Conservation (phyloP, 805 yeast species). For the Candida tibetensis region DNA sequence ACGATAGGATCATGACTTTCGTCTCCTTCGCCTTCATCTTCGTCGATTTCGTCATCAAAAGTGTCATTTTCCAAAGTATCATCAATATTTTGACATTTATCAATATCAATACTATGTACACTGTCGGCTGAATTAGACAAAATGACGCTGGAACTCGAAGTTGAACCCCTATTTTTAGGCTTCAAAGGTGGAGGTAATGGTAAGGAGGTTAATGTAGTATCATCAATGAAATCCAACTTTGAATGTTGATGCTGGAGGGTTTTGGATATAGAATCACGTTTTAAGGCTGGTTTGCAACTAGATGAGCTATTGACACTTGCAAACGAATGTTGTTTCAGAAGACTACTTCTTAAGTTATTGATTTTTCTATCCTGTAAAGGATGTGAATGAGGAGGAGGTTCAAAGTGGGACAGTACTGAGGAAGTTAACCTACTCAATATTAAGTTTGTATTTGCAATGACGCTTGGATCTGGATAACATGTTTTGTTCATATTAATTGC, state of each 20-base stretch:
- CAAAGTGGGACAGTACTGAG: conserved; percentile 1
- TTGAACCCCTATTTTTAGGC: conserved; percentile 10
- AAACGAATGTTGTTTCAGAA: conserved; percentile 4
- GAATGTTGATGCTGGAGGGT: conserved; percentile 34
- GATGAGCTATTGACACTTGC: not conserved
- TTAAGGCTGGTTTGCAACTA: not conserved
- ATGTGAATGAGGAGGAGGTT: not conserved
- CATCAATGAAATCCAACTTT: conserved; percentile 47
- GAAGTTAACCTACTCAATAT: conserved; percentile 10
- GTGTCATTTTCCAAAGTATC: conserved; percentile 7
- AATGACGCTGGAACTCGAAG: conserved; percentile 4
- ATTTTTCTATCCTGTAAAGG: not conserved
- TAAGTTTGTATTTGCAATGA: conserved; percentile 13
- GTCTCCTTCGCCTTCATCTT: conserved; percentile 16
- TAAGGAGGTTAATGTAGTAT: conserved; percentile 46
- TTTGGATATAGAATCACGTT: conserved; percentile 1
- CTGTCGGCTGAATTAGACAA: not conserved
- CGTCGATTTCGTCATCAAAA: conserved; percentile 13
- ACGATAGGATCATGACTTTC: conserved; percentile 42
- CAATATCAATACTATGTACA: not conserved
- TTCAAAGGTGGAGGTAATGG: conserved; percentile 51
- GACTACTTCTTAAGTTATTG: not conserved
- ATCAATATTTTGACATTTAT: conserved; percentile 4
- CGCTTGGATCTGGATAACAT: conserved; percentile 8
- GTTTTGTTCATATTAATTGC: not conserved